Evolutionary conservation across 495 filamentous ascomycete genomes (phyloP).

Genomic region (Pyrenula aspistea): DNA sequence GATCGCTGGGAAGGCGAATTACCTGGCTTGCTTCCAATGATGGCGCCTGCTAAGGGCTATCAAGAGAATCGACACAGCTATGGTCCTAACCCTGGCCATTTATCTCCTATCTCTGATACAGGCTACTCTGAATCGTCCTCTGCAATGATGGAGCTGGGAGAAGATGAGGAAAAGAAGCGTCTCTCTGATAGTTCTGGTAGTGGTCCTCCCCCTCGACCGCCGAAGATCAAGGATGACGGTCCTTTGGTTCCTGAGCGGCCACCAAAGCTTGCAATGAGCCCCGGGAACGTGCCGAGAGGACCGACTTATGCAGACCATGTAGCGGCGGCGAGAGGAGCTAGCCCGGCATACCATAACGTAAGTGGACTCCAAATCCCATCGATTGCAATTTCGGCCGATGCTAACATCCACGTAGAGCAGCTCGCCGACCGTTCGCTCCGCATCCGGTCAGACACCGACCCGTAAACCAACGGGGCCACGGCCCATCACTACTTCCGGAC

Average conservation of each 20-base stretch:
- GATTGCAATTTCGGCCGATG: too few relatives aligned
- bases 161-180: not conserved
- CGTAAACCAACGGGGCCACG: slow-evolving; percentile 45
- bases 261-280: slow-evolving; percentile 18
- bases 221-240: slow-evolving; percentile 40
- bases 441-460: slow-evolving; percentile 27
- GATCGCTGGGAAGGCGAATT: slow-evolving; percentile 44
- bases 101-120: slow-evolving; percentile 41
- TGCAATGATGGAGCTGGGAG: slow-evolving; percentile 7
- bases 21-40: slow-evolving; percentile 12
- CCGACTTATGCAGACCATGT: slow-evolving; percentile 30
- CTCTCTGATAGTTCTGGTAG: not conserved
- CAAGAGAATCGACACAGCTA: slow-evolving; percentile 27
- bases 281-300: slow-evolving; percentile 21
- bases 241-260: slow-evolving; percentile 37
- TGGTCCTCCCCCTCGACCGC: slow-evolving; percentile 35
- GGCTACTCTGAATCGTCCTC: slow-evolving; percentile 34
- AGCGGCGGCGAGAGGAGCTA: slow-evolving; percentile 9
- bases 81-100: slow-evolving; percentile 19
- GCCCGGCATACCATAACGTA: slow-evolving; percentile 22
- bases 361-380: too few relatives aligned
- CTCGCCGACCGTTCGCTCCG: slow-evolving; percentile 27
- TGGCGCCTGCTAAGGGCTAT: slow-evolving; percentile 20
- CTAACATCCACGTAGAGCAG: slow-evolving; percentile 10
- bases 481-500: slow-evolving; percentile 32